Conservation (phyloP, 495 filamentous ascomycete genomes). For the Baudoinia panamericana region DNA sequence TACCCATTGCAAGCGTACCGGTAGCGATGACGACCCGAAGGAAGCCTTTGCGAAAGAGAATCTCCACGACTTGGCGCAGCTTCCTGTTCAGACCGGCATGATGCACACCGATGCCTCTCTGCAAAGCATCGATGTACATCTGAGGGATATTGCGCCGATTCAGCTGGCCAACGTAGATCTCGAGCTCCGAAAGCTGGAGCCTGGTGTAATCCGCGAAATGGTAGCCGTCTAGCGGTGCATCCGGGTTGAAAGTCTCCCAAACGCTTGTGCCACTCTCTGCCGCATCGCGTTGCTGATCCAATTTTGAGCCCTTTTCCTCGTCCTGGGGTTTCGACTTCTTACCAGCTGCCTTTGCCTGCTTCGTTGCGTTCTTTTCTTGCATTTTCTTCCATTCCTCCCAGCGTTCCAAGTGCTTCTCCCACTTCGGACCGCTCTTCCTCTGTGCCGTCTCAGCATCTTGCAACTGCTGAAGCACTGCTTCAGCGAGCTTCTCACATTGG, state of each 20-base stretch:
- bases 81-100: conserved; percentile 66
- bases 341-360: conserved; percentile 30
- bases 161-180: conserved; percentile 35
- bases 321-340: conserved; percentile 30
- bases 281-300: conserved; percentile 40
- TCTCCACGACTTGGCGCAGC: conserved; percentile 59
- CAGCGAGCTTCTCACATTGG: conserved; percentile 45
- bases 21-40: conserved; percentile 64
- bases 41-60: conserved; percentile 61
- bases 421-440: conserved; percentile 42
- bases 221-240: conserved; percentile 46
- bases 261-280: conserved; percentile 39
- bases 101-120: conserved; percentile 59
- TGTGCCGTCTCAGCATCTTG: conserved; percentile 40
- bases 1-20: conserved; percentile 61
- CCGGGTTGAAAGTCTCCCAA: conserved; percentile 51
- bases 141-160: conserved; percentile 31
- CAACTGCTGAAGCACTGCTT: conserved; percentile 37
- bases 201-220: conserved; percentile 44
- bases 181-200: conserved; percentile 39
- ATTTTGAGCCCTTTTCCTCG: conserved; percentile 36
- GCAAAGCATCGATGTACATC: conserved; percentile 42
- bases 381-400: conserved; percentile 41
- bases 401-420: conserved; percentile 41
- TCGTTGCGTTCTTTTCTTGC: conserved; percentile 28